These are phyloP conservation scores for Fusarium papillatum DNA, from an alignment of 2,329 filamentous ascomycete genomes.

Conservation along the genomic window DNA sequence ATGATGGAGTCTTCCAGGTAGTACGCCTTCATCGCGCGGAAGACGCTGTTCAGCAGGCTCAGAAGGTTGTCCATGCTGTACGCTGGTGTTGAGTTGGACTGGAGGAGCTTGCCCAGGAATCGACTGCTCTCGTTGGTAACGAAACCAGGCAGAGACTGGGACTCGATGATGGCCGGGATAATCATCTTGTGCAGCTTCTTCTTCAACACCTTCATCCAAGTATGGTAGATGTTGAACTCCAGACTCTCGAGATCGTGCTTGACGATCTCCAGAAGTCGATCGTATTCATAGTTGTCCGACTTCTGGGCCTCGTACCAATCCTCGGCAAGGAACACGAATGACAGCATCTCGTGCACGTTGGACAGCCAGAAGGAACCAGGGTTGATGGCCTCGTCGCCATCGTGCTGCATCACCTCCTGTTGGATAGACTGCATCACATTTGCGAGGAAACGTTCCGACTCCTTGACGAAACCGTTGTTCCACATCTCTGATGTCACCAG, in stretches of 20 bases:
- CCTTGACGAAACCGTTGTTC: conserved; percentile 99
- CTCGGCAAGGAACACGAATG: conserved; percentile 98
- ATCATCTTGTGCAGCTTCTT: conserved; percentile 99
- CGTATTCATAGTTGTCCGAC: conserved; percentile 99
- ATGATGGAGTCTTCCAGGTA: conserved; percentile 98
- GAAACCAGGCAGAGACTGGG: conserved; percentile 96
- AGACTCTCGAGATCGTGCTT: conserved; percentile 99
- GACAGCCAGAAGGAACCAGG: conserved; percentile 99
- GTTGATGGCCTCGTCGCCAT: conserved; percentile 97
- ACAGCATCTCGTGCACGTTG: conserved; percentile 99
- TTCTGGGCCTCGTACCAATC: conserved; percentile 99
- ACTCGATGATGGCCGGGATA: conserved; percentile 98
- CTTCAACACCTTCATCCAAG: conserved; percentile 99
- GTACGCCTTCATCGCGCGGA: conserved; percentile 99
- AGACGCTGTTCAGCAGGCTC: conserved; percentile 95
- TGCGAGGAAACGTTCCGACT: conserved; percentile 97
- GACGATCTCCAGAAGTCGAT: conserved; percentile 96
- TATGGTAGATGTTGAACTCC: conserved; percentile 99
- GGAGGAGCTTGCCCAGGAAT: conserved; percentile 96
- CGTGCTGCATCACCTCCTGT: conserved; percentile 99
- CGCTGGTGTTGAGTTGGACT: conserved; percentile 90
- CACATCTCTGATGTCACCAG: conserved; percentile 99
- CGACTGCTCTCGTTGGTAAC: conserved; percentile 99
- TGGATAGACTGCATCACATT: conserved; percentile 99
- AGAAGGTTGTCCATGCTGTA: conserved; percentile 99